phyloP scores from a whole-genome alignment of 129 eudicot genomes.

The Saussurea involucrata region DNA sequence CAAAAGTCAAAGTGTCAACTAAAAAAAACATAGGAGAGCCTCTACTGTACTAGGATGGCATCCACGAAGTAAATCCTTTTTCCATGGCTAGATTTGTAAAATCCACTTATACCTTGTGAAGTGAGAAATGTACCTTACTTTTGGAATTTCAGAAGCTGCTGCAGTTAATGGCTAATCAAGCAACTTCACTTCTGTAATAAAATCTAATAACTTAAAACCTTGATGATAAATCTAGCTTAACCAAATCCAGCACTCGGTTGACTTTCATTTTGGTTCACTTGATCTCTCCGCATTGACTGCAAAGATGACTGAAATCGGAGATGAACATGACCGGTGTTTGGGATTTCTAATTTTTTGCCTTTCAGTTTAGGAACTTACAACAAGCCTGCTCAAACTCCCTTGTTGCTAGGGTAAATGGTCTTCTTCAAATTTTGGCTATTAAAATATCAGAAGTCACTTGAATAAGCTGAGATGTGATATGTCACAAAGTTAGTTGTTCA shows the following conservation, averaged over 20 bases:
- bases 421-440: not conserved
- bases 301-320: not conserved
- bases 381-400: not conserved
- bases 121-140: not conserved
- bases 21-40: not conserved
- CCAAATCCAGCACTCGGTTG: not conserved
- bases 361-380: not conserved
- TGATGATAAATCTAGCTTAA: not conserved
- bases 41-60: not conserved
- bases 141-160: not conserved
- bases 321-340: not conserved
- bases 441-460: constrained; percentile 1
- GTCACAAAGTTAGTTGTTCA: not conserved
- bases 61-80: not conserved
- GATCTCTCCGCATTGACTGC: not conserved
- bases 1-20: not conserved
- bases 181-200: no score
- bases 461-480: not conserved
- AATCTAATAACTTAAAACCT: not conserved
- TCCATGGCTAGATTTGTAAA: not conserved
- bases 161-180: not conserved
- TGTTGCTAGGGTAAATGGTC: not conserved
- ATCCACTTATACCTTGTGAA: not conserved
- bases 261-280: not conserved
- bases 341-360: not conserved